Base-by-base conservation (phyloP, 2,329 filamentous ascomycete species). In the Lachnellula hyalina region DNA sequence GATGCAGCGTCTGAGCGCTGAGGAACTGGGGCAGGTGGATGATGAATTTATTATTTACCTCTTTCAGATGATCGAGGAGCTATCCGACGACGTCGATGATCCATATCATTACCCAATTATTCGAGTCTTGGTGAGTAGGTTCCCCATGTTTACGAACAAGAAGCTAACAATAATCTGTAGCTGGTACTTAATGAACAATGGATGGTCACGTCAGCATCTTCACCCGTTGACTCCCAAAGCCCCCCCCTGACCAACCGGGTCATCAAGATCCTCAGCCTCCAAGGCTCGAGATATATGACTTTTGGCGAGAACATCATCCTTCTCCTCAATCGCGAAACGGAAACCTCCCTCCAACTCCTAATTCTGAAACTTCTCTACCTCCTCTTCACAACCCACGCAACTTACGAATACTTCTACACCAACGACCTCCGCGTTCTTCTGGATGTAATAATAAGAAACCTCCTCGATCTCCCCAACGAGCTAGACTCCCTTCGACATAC, bases 281-380 rank as follows among this genome's bases (percentile, higher is more conserved):
- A 94, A 66, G 93, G 93, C 3, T 82, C 84, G 48, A 78, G 78
- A 1, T 97, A 91, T 70, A 92, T 93, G 68, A 96, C 93, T 0
- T 99, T 99, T 75, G 94, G 94, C 51, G 93, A 96, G 74, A 99
- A 97, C 64, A 88, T 99, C 57, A 99, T 99, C 60, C 77, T 99
- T 5, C 81, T 99, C 1, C 79, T 99, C 40, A 99, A 99, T 69
- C 86, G 94, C 65, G 94, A 97, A 76, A 90, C 88, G 9, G 92
- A 97, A 71, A 96, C 94, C 0, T 93, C 91, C 1, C 81, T 96
- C 38, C 95, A 99, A 72, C 80, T 99, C 25, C 81, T 99, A n/a
- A 97, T 97, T 56, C 79, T 99, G 42, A 99, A 99, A 73, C 82
- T 96, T 4, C 78, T 99, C 28, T 99, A 97, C 72, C 83, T 99